phyloP scores from a whole-genome alignment of 495 filamentous ascomycete species.

The Amphirosellinia nigrospora region DNA sequence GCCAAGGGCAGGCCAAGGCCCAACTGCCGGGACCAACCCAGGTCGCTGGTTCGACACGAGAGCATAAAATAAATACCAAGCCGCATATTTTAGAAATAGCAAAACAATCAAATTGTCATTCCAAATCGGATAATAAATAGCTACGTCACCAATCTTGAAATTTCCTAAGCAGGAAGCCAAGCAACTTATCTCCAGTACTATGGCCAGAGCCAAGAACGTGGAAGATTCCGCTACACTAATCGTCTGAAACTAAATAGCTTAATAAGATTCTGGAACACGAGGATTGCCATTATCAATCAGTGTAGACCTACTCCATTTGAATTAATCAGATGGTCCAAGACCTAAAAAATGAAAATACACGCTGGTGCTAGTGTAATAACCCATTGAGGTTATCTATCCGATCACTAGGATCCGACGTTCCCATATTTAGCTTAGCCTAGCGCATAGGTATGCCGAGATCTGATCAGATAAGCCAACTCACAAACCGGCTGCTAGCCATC shows the following conservation, averaged over 20 bases:
- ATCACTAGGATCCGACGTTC: neutral
- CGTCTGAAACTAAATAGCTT: neutral
- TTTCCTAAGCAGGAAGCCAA: neutral
- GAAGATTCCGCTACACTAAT: no score
- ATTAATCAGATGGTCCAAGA: neutral
- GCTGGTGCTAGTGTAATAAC: neutral
- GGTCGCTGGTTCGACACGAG: conserved; percentile 4
- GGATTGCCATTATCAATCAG: neutral
- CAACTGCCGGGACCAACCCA: conserved; percentile 19
- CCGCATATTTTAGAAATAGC: conserved; percentile 6
- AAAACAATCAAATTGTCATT: neutral
- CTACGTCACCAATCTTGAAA: neutral
- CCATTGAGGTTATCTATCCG: neutral
- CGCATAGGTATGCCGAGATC: neutral
- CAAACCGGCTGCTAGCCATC: neutral
- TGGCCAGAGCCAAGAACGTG: neutral
- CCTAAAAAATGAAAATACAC: neutral
- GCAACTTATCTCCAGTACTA: neutral
- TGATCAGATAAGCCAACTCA: no score
- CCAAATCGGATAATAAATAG: neutral
- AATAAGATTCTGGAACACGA: neutral
- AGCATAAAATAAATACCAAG: neutral
- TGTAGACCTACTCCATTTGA: neutral
- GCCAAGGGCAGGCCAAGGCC: neutral
- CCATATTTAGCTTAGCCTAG: conserved; percentile 2